Conservation (phyloP, 2,329 filamentous ascomycete genomes). For the Drechslerella coelobrocha region DNA sequence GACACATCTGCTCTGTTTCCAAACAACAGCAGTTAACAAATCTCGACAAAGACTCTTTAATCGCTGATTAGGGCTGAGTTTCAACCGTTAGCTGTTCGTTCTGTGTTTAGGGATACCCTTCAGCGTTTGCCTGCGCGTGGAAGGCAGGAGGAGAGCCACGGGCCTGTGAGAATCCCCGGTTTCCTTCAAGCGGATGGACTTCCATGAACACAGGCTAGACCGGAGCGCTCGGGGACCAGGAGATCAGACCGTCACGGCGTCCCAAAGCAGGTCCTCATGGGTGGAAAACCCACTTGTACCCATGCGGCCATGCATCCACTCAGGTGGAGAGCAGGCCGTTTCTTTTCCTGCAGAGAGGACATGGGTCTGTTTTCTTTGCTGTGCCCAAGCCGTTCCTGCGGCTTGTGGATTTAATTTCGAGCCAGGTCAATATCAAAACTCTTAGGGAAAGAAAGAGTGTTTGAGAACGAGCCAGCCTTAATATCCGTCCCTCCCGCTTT, state of each 20-base stretch:
- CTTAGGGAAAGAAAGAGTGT: constrained; percentile 41
- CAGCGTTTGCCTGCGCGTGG: not conserved
- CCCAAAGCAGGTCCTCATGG: constrained; percentile 28
- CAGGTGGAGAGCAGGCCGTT: constrained; percentile 47
- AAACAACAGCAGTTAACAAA: not conserved
- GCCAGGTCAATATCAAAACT: constrained; percentile 49
- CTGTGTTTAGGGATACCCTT: not conserved
- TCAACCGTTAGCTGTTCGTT: not conserved
- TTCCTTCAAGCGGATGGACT: constrained; percentile 49
- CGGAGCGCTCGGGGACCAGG: constrained; percentile 39
- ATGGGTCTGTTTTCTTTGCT: constrained; percentile 40
- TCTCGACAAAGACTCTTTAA: not conserved
- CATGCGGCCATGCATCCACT: constrained; percentile 40
- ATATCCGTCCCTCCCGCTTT: constrained; percentile 49
- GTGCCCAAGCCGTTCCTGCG: constrained; percentile 49
- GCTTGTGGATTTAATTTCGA: constrained; percentile 51
- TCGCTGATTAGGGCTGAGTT: not conserved
- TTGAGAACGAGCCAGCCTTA: constrained; percentile 49
- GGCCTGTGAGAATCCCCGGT: constrained; percentile 14
- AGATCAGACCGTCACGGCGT: constrained; percentile 45
- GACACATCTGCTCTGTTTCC: not conserved
- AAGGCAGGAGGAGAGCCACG: not conserved
- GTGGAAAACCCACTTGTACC: constrained; percentile 28
- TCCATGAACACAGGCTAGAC: constrained; percentile 48
- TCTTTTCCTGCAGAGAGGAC: constrained; percentile 49